phyloP scores from a whole-genome alignment of 75 land plant genomes.

The Isoetes taiwanensis region DNA sequence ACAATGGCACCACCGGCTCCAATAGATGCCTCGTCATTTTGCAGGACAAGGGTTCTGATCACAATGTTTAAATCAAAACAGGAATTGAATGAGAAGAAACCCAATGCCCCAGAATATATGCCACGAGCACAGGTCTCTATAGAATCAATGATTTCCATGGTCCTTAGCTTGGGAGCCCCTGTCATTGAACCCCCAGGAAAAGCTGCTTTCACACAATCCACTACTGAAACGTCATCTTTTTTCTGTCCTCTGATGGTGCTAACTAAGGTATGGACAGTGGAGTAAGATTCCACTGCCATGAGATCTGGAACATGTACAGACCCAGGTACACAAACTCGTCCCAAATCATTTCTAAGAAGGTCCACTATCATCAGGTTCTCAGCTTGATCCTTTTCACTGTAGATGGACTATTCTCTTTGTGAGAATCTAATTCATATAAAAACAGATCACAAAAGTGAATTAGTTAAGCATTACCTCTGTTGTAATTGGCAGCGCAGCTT shows the following conservation, averaged over 20 bases:
- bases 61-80: slow-evolving; percentile 96
- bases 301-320: slow-evolving; percentile 83
- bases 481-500: slow-evolving; percentile 45
- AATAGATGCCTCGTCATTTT: slow-evolving; percentile 58
- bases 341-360: slow-evolving; percentile 90
- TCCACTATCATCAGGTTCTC: slow-evolving; percentile 99
- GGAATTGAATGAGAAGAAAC: slow-evolving; percentile 74
- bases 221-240: slow-evolving; percentile 29
- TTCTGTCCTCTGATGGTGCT: slow-evolving; percentile 79
- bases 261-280: slow-evolving; percentile 97
- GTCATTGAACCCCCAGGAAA: slow-evolving; percentile 99
- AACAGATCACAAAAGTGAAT: neutral
- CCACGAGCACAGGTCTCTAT: slow-evolving; percentile 70
- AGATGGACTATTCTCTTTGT: slow-evolving; percentile 1
- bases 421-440: too few relatives aligned
- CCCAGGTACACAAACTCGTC: slow-evolving; percentile 90
- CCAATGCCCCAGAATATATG: slow-evolving; percentile 83
- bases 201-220: slow-evolving; percentile 83
- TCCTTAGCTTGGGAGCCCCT: slow-evolving; percentile 88
- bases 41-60: slow-evolving; percentile 73
- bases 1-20: slow-evolving; percentile 97
- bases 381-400: slow-evolving; percentile 95
- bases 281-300: slow-evolving; percentile 91
- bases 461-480: slow-evolving; percentile 39
- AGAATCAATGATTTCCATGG: slow-evolving; percentile 87